Evolutionary conservation across 1,284 basidiomycete genomes (phyloP).

Genomic region (Cryptococcus sp.): DNA sequence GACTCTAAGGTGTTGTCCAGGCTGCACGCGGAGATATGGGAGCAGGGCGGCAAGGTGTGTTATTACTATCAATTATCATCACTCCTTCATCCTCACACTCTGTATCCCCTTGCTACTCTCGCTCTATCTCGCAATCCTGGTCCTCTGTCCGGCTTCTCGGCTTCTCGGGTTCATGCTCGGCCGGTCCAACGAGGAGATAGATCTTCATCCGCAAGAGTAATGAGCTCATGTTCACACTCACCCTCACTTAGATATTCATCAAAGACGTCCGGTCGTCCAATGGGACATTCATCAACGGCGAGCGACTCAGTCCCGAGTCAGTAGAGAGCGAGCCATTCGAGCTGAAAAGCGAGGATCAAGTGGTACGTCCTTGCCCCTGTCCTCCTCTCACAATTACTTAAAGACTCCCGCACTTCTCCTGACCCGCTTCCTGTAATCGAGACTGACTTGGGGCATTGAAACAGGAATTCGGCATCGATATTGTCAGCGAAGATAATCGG

Average conservation of each 20-base stretch:
- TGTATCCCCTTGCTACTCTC: too few relatives aligned
- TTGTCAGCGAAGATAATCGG: conserved; percentile 97
- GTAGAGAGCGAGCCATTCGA: conserved; percentile 92
- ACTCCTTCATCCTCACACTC: too few relatives aligned
- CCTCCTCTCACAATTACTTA: background rate
- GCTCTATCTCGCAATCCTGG: too few relatives aligned
- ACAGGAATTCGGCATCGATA: conserved; percentile 98
- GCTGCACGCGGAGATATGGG: conserved; percentile 98
- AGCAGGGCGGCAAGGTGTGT: conserved; percentile 78
- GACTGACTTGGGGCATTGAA: background rate
- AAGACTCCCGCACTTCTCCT: background rate
- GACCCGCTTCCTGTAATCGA: background rate
- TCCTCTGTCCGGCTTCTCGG: too few relatives aligned
- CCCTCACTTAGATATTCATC: conserved; percentile 76
- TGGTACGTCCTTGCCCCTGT: conserved; percentile 59
- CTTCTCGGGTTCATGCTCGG: too few relatives aligned
- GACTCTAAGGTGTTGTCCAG: conserved; percentile 95
- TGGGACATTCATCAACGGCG: conserved; percentile 97
- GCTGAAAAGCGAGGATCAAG: conserved; percentile 90
- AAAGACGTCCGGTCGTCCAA: conserved; percentile 98
- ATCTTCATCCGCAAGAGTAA: too few relatives aligned
- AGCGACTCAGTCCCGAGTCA: conserved; percentile 85
- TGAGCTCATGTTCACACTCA: too few relatives aligned
- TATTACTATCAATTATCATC: background rate
- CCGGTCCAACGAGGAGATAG: too few relatives aligned